Base-by-base conservation (phyloP, 2,329 filamentous ascomycete genomes). In the Emydomyces testavorans region DNA sequence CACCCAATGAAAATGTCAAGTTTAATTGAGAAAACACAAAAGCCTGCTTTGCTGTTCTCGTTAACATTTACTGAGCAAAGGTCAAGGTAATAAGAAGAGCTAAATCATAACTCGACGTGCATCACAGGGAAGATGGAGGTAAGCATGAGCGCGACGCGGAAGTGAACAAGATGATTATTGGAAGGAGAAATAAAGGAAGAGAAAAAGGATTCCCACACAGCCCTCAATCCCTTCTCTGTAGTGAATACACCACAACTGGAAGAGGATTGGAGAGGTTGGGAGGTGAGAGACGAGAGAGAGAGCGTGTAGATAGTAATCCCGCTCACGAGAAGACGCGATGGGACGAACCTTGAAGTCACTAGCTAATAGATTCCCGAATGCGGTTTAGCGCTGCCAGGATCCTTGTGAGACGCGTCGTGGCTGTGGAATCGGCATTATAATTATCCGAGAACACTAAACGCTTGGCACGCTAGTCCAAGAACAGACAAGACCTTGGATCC, bases 241-340 rank as follows among this genome's bases (percentile, higher is more conserved):
- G n/a, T 23, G 35, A n/a, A 32, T 41, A 3, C 7, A 15, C 23
- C 21, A n/a, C 16, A 42, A 42, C 16, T 26, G 48, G 50, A 44
- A 53, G 52, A 52, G 50, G 50, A 50, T 53, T 50, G 55, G 39
- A 28, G 41, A 41, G 31, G 31, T 44, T 43, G 46, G 39, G 38
- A 40, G 35, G 16, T 31, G 20, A 42, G 26, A 46, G 34, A 37
- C 15, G 34, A 38, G n/a, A 35, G 13, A 16, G 16, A 18, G 15
- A 29, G 43, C 45, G 45, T 47, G 45, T 47, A 15, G 45, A 21
- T 20, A 24, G 36, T n/a, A n/a, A n/a, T n/a, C n/a, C n/a, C n/a
- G 40, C 31, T 36, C 45, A 36, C 45, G 45, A 34, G 42, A 7
- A 36, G 36, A 47, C 45, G 45, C 45, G 45, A 47, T 47, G 36